Conservation (phyloP, 805 yeast species). For the Myxozyma neotropica region DNA sequence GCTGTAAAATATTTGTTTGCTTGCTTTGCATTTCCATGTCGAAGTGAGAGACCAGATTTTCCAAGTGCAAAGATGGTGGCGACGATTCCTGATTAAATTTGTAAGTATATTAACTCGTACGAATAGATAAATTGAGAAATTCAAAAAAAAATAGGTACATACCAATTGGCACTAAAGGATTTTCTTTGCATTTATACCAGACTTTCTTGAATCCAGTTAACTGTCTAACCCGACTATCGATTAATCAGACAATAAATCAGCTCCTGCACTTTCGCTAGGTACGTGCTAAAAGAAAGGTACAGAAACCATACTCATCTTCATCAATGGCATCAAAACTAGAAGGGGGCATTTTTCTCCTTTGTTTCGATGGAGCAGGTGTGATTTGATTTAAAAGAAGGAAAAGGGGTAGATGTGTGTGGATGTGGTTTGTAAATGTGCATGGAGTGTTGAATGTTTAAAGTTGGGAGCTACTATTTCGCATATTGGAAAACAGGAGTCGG, state of each 20-base stretch:
- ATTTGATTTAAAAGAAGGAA: neutral
- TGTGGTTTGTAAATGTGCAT: neutral
- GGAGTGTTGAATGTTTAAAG: neutral
- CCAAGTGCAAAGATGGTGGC: slow-evolving; percentile 49
- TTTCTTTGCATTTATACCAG: slow-evolving; percentile 63
- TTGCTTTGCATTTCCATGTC: slow-evolving; percentile 63
- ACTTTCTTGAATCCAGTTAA: slow-evolving; percentile 53
- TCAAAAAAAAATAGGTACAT: slow-evolving; percentile 43
- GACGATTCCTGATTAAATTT: slow-evolving; percentile 12
- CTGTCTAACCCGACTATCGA: slow-evolving; percentile 18
- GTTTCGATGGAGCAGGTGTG: neutral
- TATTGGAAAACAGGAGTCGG: neutral
- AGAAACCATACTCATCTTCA: slow-evolving; percentile 24
- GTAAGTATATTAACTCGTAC: too few relatives aligned
- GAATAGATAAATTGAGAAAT: too few relatives aligned
- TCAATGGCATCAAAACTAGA: slow-evolving; percentile 30
- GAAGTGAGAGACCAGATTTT: slow-evolving; percentile 71
- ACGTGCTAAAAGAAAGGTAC: neutral
- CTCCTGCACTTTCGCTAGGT: neutral
- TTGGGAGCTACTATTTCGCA: neutral
- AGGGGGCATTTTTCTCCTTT: slow-evolving; percentile 16
- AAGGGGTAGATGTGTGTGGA: neutral
- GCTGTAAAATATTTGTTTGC: slow-evolving; percentile 82
- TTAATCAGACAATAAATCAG: neutral
- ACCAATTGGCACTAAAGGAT: slow-evolving; percentile 82